phyloP scores from a whole-genome alignment of 192 early-diverging fungal species.

The Entrophospora sp. region DNA sequence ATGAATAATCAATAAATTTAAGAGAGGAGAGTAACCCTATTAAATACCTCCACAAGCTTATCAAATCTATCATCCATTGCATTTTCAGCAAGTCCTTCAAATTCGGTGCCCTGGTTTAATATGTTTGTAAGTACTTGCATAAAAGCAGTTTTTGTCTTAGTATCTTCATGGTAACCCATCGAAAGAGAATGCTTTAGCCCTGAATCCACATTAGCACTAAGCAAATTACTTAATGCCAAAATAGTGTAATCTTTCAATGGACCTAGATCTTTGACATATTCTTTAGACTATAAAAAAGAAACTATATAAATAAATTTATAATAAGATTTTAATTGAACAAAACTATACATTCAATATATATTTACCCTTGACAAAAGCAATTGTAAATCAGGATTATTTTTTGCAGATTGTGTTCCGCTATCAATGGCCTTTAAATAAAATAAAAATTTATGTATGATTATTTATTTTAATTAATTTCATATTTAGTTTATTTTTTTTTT shows the following conservation, averaged over 20 bases:
- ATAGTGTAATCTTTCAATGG: constrained; percentile 80
- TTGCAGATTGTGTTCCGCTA: constrained; percentile 19
- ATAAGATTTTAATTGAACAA: no score
- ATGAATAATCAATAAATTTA: neutral
- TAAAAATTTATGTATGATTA: no score
- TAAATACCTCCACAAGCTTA: constrained; percentile 60
- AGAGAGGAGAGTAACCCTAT: neutral
- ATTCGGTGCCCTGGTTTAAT: constrained; percentile 74
- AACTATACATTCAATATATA: no score
- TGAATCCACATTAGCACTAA: constrained; percentile 87
- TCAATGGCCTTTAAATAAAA: constrained; percentile 24
- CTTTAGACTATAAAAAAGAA: constrained; percentile 37
- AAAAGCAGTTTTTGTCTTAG: constrained; percentile 80
- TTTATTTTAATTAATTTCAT: no score
- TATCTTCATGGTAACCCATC: constrained; percentile 88
- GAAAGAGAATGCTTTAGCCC: constrained; percentile 83
- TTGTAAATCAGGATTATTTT: constrained; percentile 24
- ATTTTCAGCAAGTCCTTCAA: constrained; percentile 68
- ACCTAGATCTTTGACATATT: constrained; percentile 49
- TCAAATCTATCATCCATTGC: constrained; percentile 68
- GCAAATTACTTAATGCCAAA: constrained; percentile 78
- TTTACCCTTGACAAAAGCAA: constrained; percentile 28
- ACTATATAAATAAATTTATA: no score
- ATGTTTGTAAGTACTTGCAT: constrained; percentile 89
- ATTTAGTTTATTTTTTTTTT: no score